Conservation (phyloP, 768 basidiomycete species). For the Paxillus rubicundulus region DNA sequence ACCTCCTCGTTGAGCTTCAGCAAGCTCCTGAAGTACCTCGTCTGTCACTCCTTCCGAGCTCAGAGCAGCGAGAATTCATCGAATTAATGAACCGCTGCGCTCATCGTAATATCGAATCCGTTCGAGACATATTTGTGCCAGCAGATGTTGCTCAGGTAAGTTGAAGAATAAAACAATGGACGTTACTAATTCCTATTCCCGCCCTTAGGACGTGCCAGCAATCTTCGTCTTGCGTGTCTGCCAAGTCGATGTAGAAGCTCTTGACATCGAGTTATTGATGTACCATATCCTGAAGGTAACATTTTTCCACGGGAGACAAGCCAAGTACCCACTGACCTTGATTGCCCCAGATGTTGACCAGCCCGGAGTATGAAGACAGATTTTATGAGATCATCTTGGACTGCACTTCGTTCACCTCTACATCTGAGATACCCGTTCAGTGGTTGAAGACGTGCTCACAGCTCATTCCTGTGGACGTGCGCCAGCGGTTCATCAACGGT, state of each 20-base stretch:
- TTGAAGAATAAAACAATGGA: not conserved
- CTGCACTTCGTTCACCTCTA: slow-evolving; percentile 72
- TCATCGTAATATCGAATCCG: slow-evolving; percentile 57
- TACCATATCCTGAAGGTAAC: slow-evolving; percentile 73
- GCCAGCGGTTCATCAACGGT: slow-evolving; percentile 54
- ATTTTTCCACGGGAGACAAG: not conserved
- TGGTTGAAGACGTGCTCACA: slow-evolving; percentile 80
- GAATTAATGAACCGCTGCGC: slow-evolving; percentile 65
- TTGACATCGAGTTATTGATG: slow-evolving; percentile 77
- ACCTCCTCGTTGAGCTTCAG: slow-evolving; percentile 75
- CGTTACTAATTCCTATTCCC: slow-evolving; percentile 1
- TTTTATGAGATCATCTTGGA: slow-evolving; percentile 75
- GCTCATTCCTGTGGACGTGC: slow-evolving; percentile 68
- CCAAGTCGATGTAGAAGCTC: slow-evolving; percentile 72
- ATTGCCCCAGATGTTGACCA: slow-evolving; percentile 48
- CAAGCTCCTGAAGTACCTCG: slow-evolving; percentile 65
- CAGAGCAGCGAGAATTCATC: slow-evolving; percentile 61
- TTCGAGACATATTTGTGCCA: slow-evolving; percentile 66
- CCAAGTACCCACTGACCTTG: not conserved
- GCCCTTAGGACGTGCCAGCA: slow-evolving; percentile 44
- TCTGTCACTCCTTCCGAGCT: slow-evolving; percentile 46
- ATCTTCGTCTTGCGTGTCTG: slow-evolving; percentile 65
- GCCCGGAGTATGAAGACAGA: slow-evolving; percentile 45
- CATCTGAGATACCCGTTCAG: slow-evolving; percentile 76
- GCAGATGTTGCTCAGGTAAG: slow-evolving; percentile 46